Base-by-base conservation (phyloP, 345 rosid genomes). In the Gossypium australe region DNA sequence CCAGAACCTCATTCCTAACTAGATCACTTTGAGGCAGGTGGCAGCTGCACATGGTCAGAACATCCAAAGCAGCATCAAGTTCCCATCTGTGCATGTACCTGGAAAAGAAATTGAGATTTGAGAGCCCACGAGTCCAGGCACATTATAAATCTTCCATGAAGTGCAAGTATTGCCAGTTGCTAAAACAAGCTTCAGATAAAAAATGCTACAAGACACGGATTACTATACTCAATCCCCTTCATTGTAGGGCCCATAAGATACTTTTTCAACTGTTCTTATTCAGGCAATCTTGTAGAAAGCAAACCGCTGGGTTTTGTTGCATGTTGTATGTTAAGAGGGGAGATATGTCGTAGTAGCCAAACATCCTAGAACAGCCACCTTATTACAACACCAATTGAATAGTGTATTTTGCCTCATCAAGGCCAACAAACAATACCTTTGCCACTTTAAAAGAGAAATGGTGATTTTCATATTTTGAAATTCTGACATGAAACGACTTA, bases 11-110 rank as follows among this genome's bases (percentile, higher is more conserved):
- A 79, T 74, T 77, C 72, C 87, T 88, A 60, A 86, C 41, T 55
- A 88, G 89, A 82, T 94, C 91, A 11, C 80, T 80, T 71, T 86
- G 85, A 72, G 84, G 78, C 73, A 92, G 88, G 86, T 94, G 98
- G 78, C 97, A 94, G 80, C 98, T 82, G 87, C 98, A 94, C 98
- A 94, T 94, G 66, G 98, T 92, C 76, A 92, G 97, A 80, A 92
- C 94, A 80, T 94, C 96, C 79, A 94, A 78, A 55, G 94, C 98
- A 38, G 95, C 92, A 80, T 91, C 86, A 61, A 91, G 97, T 82
- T 92, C 98, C 98, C 98, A 94, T 64, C 89, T 77, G 80, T 87
- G 86, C 89, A 94, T 86, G 79, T 91, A 89, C 92, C 98, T 92
- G 86, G 55, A 7, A 77, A 48, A 49, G 25, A 75, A 11, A 38